Evolutionary conservation across 495 filamentous ascomycete genomes (phyloP).

Genomic region (Xylaria venustula): DNA sequence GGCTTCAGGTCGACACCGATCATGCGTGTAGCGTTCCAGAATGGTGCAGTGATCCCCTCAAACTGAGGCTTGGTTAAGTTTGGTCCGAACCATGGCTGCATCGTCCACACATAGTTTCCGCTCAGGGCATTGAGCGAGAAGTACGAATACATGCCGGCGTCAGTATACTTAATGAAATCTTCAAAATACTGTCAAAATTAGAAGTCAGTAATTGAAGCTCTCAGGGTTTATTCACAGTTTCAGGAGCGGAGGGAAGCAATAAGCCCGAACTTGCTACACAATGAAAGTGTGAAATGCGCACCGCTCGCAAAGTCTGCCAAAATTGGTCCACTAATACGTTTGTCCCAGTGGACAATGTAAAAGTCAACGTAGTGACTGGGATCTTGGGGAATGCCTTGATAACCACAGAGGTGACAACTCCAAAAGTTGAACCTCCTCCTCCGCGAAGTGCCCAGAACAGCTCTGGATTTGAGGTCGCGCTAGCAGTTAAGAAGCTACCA

Average conservation of each 20-base stretch:
- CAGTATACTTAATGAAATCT: constrained; percentile 46
- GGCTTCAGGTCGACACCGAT: constrained; percentile 42
- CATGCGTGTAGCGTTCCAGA: constrained; percentile 35
- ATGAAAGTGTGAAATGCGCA: not conserved
- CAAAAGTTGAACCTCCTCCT: constrained; percentile 59
- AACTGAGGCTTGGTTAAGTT: constrained; percentile 50
- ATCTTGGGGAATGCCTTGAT: constrained; percentile 45
- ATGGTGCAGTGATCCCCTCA: constrained; percentile 45
- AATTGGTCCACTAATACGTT: constrained; percentile 43
- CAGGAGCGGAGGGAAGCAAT: not conserved
- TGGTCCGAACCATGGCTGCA: constrained; percentile 49
- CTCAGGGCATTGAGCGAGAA: constrained; percentile 38
- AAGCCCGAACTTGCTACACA: not conserved
- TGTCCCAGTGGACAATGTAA: constrained; percentile 25
- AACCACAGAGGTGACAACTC: constrained; percentile 54
- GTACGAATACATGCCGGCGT: constrained; percentile 56
- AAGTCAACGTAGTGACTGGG: constrained; percentile 40
- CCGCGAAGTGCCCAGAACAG: constrained; percentile 67
- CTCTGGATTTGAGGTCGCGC: constrained; percentile 49
- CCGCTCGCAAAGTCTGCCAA: constrained; percentile 47
- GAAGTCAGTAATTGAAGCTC: not conserved
- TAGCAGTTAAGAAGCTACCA: constrained; percentile 56
- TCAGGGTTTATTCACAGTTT: not conserved
- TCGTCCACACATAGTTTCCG: constrained; percentile 38
- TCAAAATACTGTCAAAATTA: constrained; percentile 30